Evolutionary conservation across 2,329 filamentous ascomycete species (phyloP), one percentile per base, ranked within the genome.

Genomic region (Pseudocercospora fuligena): DNA sequence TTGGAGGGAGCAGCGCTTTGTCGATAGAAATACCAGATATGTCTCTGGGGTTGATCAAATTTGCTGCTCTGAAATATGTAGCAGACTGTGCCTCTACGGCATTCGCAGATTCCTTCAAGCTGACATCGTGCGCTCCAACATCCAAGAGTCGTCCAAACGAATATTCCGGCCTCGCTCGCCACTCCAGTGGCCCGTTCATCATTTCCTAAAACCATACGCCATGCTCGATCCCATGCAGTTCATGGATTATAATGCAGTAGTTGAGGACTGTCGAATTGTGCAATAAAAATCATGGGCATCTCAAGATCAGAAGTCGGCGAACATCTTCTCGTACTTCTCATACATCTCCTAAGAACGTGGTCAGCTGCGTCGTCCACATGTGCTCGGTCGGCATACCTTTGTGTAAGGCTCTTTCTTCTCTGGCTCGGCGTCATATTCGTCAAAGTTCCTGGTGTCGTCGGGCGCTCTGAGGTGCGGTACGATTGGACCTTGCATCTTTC

Each of bases 391-490:
- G 65, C 72, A 61, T 61, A 77, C 76, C 72, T 87, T 84, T 3
- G 89, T 91, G 74, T 93, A 94, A 64, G 83, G 80, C 46, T 91
- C 89, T 64, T 86, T 82, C 57, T 85, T 84, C 62, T 84, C 87
- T 66, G 90, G 88, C 75, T 93, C 90, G 66, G 92, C 90, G n/a
- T 92, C 90, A 73, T 94, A 95, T 49, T 89, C 85, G 74, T 94
- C 92, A 74, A 94, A 95, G 77, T 92, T 94, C 75, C 91, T 86
- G 19, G 92, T 89, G 75, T 94, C 92, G 33, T 90, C 91, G 0
- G 89, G 86, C 59, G 88, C 90, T 25, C 89, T 84, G 31, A 94
- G 82, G 63, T 90, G 89, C n/a, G 91, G 92, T 60, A 92, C 84
- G 71, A 94, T 93, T 4, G 91, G 91, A 0, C 91, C 91, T 58